Conservation (phyloP, 2,329 filamentous ascomycete species). For the Xylariales sp. region DNA sequence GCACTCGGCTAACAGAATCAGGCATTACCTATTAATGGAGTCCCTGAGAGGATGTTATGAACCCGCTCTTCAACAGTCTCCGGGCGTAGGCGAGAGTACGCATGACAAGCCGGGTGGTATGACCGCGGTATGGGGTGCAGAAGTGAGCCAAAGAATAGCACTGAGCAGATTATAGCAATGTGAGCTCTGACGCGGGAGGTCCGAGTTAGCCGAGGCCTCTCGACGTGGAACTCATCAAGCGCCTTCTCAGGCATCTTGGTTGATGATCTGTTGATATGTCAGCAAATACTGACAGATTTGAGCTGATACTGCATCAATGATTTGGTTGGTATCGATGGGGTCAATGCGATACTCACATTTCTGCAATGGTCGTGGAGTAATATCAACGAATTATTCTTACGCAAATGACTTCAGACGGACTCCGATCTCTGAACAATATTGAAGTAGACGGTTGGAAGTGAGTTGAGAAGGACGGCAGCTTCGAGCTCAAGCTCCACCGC, state of each 20-base stretch:
- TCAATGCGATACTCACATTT: too few species aligned
- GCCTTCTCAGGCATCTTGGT: conserved; percentile 9
- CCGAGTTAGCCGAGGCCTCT: conserved; percentile 10
- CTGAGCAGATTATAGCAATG: conserved; percentile 14
- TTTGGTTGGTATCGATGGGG: too few species aligned
- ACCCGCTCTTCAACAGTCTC: conserved; percentile 40
- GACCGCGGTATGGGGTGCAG: conserved; percentile 20
- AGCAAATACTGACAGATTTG: not conserved
- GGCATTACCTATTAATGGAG: conserved; percentile 44
- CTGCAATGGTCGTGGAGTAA: too few species aligned
- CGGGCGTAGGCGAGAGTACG: conserved; percentile 21
- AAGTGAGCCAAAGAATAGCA: conserved; percentile 20
- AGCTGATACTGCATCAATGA: too few species aligned
- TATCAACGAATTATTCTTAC: too few species aligned
- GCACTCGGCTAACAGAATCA: conserved; percentile 11
- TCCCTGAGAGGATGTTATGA: conserved; percentile 38
- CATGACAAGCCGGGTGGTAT: conserved; percentile 17
- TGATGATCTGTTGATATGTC: conserved; percentile 3
- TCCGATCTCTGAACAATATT: too few species aligned
- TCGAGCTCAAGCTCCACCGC: too few species aligned
- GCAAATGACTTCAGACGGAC: too few species aligned
- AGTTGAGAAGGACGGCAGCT: too few species aligned
- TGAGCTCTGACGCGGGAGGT: conserved; percentile 14
- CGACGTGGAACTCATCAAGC: not conserved
- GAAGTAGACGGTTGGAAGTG: too few species aligned